Evolutionary conservation across 768 basidiomycete species (phyloP), one percentile per base, ranked within the genome.

Genomic region (Gautieria morchelliformis): DNA sequence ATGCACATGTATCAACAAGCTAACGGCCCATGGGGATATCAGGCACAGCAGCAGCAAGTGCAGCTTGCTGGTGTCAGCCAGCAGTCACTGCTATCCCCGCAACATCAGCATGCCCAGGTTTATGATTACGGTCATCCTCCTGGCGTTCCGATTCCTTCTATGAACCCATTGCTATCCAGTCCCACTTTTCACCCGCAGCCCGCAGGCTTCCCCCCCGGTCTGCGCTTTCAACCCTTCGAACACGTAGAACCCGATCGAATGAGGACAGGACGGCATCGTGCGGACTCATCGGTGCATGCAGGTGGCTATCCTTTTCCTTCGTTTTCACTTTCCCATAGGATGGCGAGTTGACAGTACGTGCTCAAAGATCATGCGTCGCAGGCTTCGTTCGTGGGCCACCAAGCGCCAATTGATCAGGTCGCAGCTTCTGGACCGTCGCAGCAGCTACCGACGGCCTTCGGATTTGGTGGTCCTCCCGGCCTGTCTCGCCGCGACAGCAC

Each of bases 391-490:
- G 30, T 20, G 37, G 20, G 30, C 37, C 56, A 32, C 45, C 53
- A 46, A 49, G 40, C 12, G 37, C 17, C 37, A 20, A 20, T 30
- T 33, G 48, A 49, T 10, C 35, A 48, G n/a, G 48, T 14, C 20
- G 15, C 32, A 20, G 19, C 53, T 24, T 40, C 24, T n/a, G 32
- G 24, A 44, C 35, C 17, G 12, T 22, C 32, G 37, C 51, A 35
- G 51, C 50, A 62, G 52, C 51, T 60, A 64, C 41, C 24, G 33
- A 63, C 44, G 53, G 58, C 10, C 12, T 62, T 75, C 65, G 54
- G 70, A 17, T 75, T 79, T 62, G 82, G 83, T 11, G 82, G 86
- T 32, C 88, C 86, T 15, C 87, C 89, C 3, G 87, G 87, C 30
- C 70, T 90, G 44, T 67, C 77, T 61, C 66, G 72, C 22, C 75